phyloP scores from a whole-genome alignment of 257 asterid genomes.

The Jacaranda copaia region DNA sequence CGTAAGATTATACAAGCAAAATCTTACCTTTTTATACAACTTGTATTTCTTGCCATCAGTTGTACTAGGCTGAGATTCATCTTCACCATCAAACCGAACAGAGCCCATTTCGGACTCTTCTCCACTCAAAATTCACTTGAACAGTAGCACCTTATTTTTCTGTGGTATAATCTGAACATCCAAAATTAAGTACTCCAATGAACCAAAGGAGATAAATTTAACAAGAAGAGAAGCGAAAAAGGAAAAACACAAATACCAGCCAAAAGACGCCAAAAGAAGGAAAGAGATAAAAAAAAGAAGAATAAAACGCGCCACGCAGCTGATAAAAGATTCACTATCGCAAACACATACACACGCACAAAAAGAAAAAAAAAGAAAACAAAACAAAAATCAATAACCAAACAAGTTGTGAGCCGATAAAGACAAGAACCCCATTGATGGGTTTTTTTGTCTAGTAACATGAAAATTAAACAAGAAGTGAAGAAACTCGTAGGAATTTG shows the following conservation, averaged over 20 bases:
- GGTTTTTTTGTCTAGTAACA: conserved; percentile 36
- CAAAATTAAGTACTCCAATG: conserved; percentile 12
- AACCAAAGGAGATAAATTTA: conserved; percentile 28
- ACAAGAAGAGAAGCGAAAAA: conserved; percentile 16
- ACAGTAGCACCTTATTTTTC: neutral
- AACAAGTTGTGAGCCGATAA: conserved; percentile 30
- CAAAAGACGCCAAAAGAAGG: conserved; percentile 19
- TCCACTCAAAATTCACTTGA: conserved; percentile 26
- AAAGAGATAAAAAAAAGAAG: conserved; percentile 15
- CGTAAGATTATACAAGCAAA: neutral
- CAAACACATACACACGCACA: conserved; percentile 3
- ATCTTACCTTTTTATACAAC: conserved; percentile 47
- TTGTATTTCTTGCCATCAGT: conserved; percentile 38
- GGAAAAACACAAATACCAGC: neutral
- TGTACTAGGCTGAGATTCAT: conserved; percentile 37
- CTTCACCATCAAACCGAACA: conserved; percentile 49
- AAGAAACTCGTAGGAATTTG: conserved; percentile 20
- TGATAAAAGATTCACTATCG: conserved; percentile 24
- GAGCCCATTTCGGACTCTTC: conserved; percentile 46
- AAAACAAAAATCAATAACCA: conserved; percentile 20
- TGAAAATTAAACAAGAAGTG: conserved; percentile 20
- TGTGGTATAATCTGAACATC: neutral
- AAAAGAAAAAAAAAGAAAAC: neutral
- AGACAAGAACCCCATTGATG: conserved; percentile 42
- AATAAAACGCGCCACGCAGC: conserved; percentile 36